Conservation (phyloP, 2,329 filamentous ascomycete species). For the Fusarium pseudonygamai region DNA sequence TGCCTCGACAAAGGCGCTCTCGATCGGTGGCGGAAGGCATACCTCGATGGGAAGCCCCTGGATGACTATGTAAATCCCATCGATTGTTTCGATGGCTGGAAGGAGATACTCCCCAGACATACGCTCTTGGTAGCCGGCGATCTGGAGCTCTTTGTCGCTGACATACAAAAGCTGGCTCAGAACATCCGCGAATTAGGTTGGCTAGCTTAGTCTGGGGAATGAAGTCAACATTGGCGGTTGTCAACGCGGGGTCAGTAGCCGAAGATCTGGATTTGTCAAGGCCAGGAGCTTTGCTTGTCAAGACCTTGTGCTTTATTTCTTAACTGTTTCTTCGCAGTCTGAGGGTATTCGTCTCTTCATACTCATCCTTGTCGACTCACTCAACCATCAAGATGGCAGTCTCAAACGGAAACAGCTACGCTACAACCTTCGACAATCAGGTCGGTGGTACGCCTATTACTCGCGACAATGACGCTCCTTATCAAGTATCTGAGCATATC, state of each 20-base stretch:
- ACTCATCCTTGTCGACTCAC: not conserved
- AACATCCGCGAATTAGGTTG: not conserved
- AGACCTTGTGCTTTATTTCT: not conserved
- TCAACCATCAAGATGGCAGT: not conserved
- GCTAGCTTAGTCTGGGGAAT: not conserved
- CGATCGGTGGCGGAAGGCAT: not conserved
- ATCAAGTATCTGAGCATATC: constrained; percentile 8
- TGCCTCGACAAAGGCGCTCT: not conserved
- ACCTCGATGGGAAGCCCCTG: not conserved
- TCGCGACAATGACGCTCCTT: not conserved
- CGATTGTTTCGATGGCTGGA: not conserved
- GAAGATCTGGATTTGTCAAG: not conserved
- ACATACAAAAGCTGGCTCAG: not conserved
- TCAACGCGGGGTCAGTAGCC: not conserved
- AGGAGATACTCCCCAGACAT: not conserved
- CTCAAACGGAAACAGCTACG: constrained; percentile 1
- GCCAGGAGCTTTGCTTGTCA: not conserved
- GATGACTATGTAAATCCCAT: not conserved
- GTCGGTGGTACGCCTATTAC: constrained; percentile 1
- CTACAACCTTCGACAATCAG: constrained; percentile 3
- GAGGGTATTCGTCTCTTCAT: not conserved
- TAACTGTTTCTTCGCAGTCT: not conserved
- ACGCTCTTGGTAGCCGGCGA: not conserved
- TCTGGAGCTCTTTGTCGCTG: not conserved
- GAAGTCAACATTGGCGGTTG: not conserved